Evolutionary conservation across 140 eudicot genomes (phyloP).

Genomic region (Oenanthe javanica): DNA sequence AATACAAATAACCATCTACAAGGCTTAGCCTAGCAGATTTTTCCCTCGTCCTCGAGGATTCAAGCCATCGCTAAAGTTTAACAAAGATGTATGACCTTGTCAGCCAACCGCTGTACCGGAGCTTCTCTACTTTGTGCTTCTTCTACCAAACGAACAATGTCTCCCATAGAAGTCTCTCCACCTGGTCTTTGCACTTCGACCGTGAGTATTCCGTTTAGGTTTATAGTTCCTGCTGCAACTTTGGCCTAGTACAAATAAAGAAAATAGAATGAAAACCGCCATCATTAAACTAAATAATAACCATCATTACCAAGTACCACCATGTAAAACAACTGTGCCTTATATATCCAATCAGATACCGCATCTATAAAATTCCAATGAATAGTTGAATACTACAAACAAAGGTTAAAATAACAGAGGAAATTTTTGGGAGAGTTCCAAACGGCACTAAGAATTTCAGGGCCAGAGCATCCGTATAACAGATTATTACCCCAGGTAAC

Average conservation of each 20-base stretch:
- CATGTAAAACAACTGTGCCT: background rate
- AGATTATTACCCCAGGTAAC: conserved; percentile 82
- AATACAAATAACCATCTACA: background rate
- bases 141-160: conserved; percentile 91
- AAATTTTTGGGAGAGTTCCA: too few species aligned
- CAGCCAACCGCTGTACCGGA: conserved; percentile 96
- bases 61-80: background rate
- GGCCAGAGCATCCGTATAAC: background rate
- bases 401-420: background rate
- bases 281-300: background rate
- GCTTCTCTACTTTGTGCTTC: conserved; percentile 99
- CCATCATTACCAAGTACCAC: background rate
- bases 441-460: background rate
- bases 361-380: background rate
- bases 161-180: conserved; percentile 95
- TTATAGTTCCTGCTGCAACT: conserved; percentile 94
- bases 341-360: background rate
- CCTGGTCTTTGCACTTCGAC: conserved; percentile 92
- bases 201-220: conserved; percentile 85
- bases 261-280: background rate
- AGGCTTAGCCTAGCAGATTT: too few species aligned
- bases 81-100: conserved; percentile 47
- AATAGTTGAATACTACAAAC: background rate
- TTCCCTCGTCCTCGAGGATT: too few species aligned
- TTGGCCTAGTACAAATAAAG: conserved; percentile 50